phyloP scores from a whole-genome alignment of 1,139 yeast genomes.

The Fermentozyma sake region DNA sequence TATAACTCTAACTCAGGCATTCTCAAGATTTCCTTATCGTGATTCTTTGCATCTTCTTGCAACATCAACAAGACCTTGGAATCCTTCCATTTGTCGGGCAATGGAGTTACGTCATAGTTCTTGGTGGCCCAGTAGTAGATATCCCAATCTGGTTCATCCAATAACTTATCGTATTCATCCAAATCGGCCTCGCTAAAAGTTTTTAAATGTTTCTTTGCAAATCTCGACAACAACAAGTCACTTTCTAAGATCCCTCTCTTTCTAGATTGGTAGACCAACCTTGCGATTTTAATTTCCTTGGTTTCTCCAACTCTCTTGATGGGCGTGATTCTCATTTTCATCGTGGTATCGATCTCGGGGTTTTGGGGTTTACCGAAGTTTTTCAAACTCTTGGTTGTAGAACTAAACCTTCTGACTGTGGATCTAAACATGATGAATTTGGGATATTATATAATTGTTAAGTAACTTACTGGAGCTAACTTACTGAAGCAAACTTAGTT shows the following conservation, averaged over 20 bases:
- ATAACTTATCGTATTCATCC: slow-evolving; percentile 77
- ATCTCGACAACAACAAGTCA: slow-evolving; percentile 77
- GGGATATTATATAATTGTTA: too few species aligned
- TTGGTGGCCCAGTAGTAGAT: slow-evolving; percentile 96
- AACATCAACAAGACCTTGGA: slow-evolving; percentile 60
- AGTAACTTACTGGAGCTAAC: too few species aligned
- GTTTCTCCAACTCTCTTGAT: slow-evolving; percentile 70
- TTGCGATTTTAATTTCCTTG: slow-evolving; percentile 74
- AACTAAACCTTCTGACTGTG: slow-evolving; percentile 10
- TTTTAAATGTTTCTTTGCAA: slow-evolving; percentile 71
- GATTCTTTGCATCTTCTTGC: slow-evolving; percentile 72
- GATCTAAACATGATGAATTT: too few species aligned
- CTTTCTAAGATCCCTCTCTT: slow-evolving; percentile 95
- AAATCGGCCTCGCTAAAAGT: slow-evolving; percentile 61
- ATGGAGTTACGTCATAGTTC: slow-evolving; percentile 72
- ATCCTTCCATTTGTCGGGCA: slow-evolving; percentile 81
- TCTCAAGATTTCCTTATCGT: slow-evolving; percentile 67
- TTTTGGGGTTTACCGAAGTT: slow-evolving; percentile 45
- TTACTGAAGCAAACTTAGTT: too few species aligned
- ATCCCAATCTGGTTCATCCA: slow-evolving; percentile 98
- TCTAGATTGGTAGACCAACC: slow-evolving; percentile 85
- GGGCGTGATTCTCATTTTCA: slow-evolving; percentile 63
- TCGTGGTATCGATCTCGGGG: slow-evolving; percentile 27
- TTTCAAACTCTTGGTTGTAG: slow-evolving; percentile 14
- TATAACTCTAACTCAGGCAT: slow-evolving; percentile 67